Evolutionary conservation across 2,329 filamentous ascomycete genomes (phyloP).

Genomic region (Cryoendolithus antarcticus): DNA sequence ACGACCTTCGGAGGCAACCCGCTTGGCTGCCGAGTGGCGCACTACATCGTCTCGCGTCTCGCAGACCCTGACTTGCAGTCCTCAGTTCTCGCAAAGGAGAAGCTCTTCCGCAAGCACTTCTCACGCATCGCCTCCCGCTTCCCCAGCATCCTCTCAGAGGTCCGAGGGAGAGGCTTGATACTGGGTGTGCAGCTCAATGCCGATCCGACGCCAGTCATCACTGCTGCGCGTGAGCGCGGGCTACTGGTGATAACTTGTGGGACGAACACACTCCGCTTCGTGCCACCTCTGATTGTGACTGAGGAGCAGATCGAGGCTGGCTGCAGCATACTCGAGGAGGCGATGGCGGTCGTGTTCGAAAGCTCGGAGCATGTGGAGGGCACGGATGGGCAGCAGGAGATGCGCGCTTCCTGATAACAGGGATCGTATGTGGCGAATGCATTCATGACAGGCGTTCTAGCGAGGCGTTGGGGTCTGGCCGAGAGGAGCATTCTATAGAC

Average conservation of each 20-base stretch:
- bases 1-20: constrained; percentile 93
- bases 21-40: constrained; percentile 68
- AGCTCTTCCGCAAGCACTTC: constrained; percentile 47
- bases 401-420: constrained; percentile 13
- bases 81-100: constrained; percentile 56
- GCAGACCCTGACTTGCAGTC: constrained; percentile 58
- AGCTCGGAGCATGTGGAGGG: constrained; percentile 22
- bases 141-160: constrained; percentile 63
- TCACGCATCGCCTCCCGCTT: constrained; percentile 44
- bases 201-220: constrained; percentile 63
- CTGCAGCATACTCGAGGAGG: constrained; percentile 60
- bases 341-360: constrained; percentile 45
- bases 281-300: constrained; percentile 72
- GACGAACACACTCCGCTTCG: constrained; percentile 82
- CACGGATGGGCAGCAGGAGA: constrained; percentile 34
- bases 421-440: background rate
- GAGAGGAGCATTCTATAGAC: too few species aligned
- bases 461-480: too few species aligned
- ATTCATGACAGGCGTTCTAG: too few species aligned
- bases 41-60: constrained; percentile 71
- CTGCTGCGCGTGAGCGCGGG: constrained; percentile 75
- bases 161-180: constrained; percentile 74
- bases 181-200: constrained; percentile 71
- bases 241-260: constrained; percentile 86
- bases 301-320: constrained; percentile 70